Base-by-base conservation (phyloP, 345 rosid genomes). In the Cardamine resedifolia region DNA sequence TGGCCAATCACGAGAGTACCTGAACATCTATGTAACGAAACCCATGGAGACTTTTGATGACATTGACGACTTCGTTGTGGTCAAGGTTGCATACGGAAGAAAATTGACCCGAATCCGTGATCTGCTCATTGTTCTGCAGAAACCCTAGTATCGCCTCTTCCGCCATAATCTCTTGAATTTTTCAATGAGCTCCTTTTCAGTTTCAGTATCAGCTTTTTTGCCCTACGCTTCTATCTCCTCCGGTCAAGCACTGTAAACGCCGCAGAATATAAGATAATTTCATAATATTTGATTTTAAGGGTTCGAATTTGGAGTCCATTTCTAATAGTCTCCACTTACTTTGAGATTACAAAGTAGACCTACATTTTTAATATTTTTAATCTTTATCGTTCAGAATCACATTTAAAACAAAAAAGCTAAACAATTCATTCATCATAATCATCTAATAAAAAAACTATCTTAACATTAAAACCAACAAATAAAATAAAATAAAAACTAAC, bases 31-130 rank as follows among this genome's bases (percentile, higher is more conserved):
- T 71, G 85, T 82, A 89, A 38, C 81, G 74, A 80, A 85, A 92
- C 53, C 96, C 96, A 66, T 77, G 82, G 53, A 92, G 91, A 68
- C 98, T 86, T 81, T 88, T 86, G 78, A 88, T 68, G 73, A 82
- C 85, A 66, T 90, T 90, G 68, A 88, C 86, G 21, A 85, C 80
- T 10, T 86, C 92, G 62, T 52, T 79, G 77, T 90, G 98, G 67
- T 86, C 86, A 64, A 90, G 74, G 21, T 78, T 83, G 5, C 15
- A 73, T 23, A 80, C 84, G 10, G 79, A 51, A 0, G 96, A 87
- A 70, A 90, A 90, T n/a, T 63, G 58, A 33, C 94, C 96, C 4
- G 96, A 92, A 73, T 88, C 90, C 0, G 82, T 30, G 73, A 92
- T 88, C 79, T 74, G 79, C 3, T 83, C 89, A 57, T 75, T 81